These are phyloP conservation scores for Furcasterigmium sp. DNA, from an alignment of 2,329 filamentous ascomycete species.

Conservation along the genomic window DNA sequence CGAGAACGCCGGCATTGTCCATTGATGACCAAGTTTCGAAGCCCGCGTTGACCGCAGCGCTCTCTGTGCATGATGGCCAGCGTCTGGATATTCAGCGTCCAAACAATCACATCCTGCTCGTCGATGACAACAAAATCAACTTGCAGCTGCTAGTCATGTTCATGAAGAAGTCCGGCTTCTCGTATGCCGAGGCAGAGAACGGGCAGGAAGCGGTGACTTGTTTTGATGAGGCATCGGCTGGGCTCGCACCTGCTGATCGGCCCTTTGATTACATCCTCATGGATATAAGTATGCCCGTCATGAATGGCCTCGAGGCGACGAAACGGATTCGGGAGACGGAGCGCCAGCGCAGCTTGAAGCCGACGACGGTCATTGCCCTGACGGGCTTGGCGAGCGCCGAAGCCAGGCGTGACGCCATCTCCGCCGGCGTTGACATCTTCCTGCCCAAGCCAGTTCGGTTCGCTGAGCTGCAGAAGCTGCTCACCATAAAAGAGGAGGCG, in stretches of 20 bases:
- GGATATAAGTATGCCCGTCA: constrained; percentile 52
- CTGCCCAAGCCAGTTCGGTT: constrained; percentile 45
- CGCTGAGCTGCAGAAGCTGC: constrained; percentile 32
- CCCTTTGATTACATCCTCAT: constrained; percentile 31
- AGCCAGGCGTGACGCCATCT: constrained; percentile 42
- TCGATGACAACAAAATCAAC: constrained; percentile 38
- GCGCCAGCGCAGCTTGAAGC: constrained; percentile 28
- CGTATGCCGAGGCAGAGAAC: constrained; percentile 36
- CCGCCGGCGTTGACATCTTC: constrained; percentile 43
- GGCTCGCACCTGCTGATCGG: not conserved
- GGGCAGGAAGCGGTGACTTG: constrained; percentile 36
- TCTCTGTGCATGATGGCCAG: too few species aligned
- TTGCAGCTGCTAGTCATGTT: constrained; percentile 35
- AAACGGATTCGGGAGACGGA: constrained; percentile 43
- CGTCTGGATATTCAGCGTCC: constrained; percentile 3
- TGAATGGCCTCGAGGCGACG: constrained; percentile 46
- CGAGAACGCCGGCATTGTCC: too few species aligned
- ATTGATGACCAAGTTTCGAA: too few species aligned
- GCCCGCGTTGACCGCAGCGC: too few species aligned
- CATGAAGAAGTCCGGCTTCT: constrained; percentile 33
- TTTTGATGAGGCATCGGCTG: not conserved
- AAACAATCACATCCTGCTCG: constrained; percentile 23
- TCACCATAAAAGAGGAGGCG: constrained; percentile 8
- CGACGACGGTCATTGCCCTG: constrained; percentile 43
- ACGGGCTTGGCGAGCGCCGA: constrained; percentile 46